Base-by-base conservation (phyloP, 106 monocot genomes). In the Dendrobium nobile region DNA sequence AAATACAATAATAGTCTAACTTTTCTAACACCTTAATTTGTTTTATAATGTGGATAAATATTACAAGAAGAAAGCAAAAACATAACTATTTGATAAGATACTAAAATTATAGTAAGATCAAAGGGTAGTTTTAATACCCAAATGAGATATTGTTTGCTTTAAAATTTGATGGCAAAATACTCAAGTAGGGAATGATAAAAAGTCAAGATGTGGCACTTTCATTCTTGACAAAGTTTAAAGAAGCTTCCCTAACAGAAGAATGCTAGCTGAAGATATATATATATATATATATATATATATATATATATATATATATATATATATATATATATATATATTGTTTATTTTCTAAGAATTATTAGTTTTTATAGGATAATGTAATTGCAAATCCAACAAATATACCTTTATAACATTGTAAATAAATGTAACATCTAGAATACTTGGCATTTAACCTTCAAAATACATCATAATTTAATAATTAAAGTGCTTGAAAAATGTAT, bases 351-450 rank as follows among this genome's bases (percentile, higher is more conserved):
- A 74, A 2, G 43, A 40, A 43, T 43, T 5, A 11, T 43, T 3
- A 74, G 22, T 48, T 48, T 27, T 20, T 48, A 24, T 26, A 77
- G 9, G 10, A 47, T 41, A 76, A 77, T 24, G 22, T 16, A 20
- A 43, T 37, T 78, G 77, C 24, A 13, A 19, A 48, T 48, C 48
- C 1, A 48, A 9, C 10, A 48, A 1, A 43, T 61, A 79, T 26
- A 98, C 97, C 94, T 98, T 98, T 54, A 98, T 56, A 65, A 95
- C 98, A 80, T 98, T 92, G 87, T 98, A 94, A 84, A 98, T 90
- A 80, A 98, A 83, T 67, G 82, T 84, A 27, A 95, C 94, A 88
- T 98, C 98, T 85, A 98, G 88, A 82, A 92, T 90, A 79, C 95
- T 98, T 84, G 98, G 92, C 31, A 95, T 77, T 81, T 92, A 98